Evolutionary conservation across 306 rosid species (phyloP).

Genomic region (Sphenostylis stenocarpa): DNA sequence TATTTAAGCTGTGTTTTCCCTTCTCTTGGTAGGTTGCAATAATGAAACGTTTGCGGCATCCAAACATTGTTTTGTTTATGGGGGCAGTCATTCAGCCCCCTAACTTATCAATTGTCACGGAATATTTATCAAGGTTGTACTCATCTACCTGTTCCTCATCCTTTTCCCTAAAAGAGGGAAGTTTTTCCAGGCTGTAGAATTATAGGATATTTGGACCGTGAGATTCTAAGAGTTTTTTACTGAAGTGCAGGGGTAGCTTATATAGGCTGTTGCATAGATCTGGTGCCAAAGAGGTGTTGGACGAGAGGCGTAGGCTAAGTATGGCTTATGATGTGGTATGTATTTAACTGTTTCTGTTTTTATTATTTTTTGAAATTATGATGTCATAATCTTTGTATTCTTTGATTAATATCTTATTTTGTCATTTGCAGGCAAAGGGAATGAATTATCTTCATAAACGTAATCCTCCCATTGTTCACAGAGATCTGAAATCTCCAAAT

Average conservation of each 20-base stretch:
- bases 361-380: conserved; percentile 13
- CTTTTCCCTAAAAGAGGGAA: conserved; percentile 2
- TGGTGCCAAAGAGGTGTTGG: conserved; percentile 77
- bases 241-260: conserved; percentile 93
- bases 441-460: conserved; percentile 98
- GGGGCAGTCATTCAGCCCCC: conserved; percentile 99
- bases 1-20: conserved; percentile 33
- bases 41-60: conserved; percentile 94
- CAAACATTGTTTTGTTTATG: conserved; percentile 95
- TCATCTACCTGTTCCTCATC: conserved; percentile 17
- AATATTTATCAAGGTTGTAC: conserved; percentile 88
- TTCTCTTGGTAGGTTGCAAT: conserved; percentile 75
- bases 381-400: neutral
- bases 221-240: conserved; percentile 32
- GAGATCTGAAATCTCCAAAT: conserved; percentile 96
- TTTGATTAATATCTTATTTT: conserved; percentile 22
- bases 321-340: conserved; percentile 98
- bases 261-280: conserved; percentile 88
- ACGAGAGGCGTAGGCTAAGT: conserved; percentile 82
- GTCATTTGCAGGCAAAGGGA: conserved; percentile 82
- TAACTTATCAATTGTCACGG: conserved; percentile 94
- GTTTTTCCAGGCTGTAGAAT: neutral
- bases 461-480: conserved; percentile 96
- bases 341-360: conserved; percentile 21
- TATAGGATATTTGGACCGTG: conserved; percentile 8